phyloP scores from a whole-genome alignment of 1,284 basidiomycete genomes.

The Trichosporon sp. region DNA sequence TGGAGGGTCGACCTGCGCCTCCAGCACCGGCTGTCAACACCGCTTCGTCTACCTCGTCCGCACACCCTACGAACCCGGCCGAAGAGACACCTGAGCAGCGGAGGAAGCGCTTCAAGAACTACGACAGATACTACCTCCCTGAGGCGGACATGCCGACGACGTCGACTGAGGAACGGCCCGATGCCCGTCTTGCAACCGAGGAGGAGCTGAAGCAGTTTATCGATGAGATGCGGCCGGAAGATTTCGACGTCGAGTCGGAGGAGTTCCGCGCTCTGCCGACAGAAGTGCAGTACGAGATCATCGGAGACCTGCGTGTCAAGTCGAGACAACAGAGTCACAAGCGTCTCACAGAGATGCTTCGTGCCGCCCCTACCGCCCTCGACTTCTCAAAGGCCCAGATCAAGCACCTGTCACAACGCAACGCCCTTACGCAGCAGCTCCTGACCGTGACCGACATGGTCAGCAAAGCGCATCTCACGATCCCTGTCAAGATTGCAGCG shows the following conservation, averaged over 20 bases:
- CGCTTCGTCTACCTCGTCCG: neutral
- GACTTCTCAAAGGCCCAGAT: constrained; percentile 97
- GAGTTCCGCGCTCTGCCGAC: constrained; percentile 91
- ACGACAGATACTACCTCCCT: constrained; percentile 75
- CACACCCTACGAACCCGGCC: neutral
- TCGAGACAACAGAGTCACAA: constrained; percentile 90
- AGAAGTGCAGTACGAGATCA: constrained; percentile 96
- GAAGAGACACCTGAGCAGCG: constrained; percentile 24
- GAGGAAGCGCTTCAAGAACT: constrained; percentile 43
- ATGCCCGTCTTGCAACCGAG: constrained; percentile 88
- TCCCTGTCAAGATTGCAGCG: constrained; percentile 87
- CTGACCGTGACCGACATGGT: constrained; percentile 89
- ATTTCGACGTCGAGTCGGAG: constrained; percentile 79
- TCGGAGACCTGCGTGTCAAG: constrained; percentile 88
- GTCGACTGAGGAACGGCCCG: constrained; percentile 58
- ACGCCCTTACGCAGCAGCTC: constrained; percentile 90
- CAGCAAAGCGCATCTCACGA: constrained; percentile 75
- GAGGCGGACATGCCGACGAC: constrained; percentile 56
- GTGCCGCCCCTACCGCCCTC: constrained; percentile 71
- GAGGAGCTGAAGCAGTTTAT: constrained; percentile 86
- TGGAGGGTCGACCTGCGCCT: constrained; percentile 53
- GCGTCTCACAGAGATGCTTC: constrained; percentile 86
- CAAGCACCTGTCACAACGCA: constrained; percentile 80
- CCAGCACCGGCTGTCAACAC: constrained; percentile 12
- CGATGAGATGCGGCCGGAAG: constrained; percentile 85